phyloP scores from a whole-genome alignment of 306 rosid genomes.

The Fagus sylvatica region DNA sequence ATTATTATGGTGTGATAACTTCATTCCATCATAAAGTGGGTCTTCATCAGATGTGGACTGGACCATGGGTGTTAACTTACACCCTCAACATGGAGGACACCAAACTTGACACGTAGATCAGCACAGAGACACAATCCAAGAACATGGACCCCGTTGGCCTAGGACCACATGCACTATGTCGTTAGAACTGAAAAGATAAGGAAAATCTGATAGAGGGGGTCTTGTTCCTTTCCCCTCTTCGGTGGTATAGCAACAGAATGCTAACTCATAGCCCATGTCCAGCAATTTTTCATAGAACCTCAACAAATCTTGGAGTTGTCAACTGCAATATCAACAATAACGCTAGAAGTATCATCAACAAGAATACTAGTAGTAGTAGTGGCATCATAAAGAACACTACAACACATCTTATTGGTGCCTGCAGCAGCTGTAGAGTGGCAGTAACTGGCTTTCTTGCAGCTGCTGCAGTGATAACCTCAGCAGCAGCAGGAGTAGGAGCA shows the following conservation, averaged over 20 bases:
- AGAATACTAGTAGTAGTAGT: neutral
- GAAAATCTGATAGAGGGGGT: too few species aligned
- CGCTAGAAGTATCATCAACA: neutral
- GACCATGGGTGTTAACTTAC: neutral
- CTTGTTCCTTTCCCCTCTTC: neutral
- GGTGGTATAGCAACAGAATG: neutral
- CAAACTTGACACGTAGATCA: slow-evolving; percentile 1
- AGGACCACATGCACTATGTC: neutral
- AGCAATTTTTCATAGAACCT: neutral
- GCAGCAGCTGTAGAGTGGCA: slow-evolving; percentile 25
- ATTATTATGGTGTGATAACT: too few species aligned
- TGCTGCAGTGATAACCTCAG: slow-evolving; percentile 41
- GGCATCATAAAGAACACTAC: slow-evolving; percentile 13
- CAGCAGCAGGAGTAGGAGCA: slow-evolving; percentile 24
- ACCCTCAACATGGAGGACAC: neutral
- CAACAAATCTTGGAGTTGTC: neutral
- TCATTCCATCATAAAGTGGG: neutral
- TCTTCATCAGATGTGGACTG: neutral
- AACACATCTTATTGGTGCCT: neutral
- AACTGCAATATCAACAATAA: neutral
- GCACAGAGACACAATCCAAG: neutral
- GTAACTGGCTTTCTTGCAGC: slow-evolving; percentile 46
- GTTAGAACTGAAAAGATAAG: neutral
- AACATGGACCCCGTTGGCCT: neutral
- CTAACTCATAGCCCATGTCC: neutral